Evolutionary conservation across 805 yeast genomes (phyloP), one percentile per base, ranked within the genome.

Genomic region (Blastobotrys peoriensis): DNA sequence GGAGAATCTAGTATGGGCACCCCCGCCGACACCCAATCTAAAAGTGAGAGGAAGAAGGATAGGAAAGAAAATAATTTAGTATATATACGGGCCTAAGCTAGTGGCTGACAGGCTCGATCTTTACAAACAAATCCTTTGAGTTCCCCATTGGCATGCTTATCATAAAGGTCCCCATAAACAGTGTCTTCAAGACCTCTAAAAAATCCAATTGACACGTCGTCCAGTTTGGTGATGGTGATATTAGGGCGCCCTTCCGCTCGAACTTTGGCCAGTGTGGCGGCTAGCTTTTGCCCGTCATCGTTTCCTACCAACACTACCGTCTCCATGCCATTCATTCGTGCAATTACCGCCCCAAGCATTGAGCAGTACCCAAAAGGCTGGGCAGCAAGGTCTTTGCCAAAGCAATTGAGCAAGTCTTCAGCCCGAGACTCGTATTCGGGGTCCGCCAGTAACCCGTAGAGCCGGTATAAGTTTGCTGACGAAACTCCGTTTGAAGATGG

Each of bases 1-100:
- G 89, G 89, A 74, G 73, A 46, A 65, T 74, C 33, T 62, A 48
- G n/a, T n/a, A 33, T 18, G 15, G 21, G 38, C 15, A n/a, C 21
- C n/a, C n/a, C n/a, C n/a, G n/a, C n/a, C n/a, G n/a, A n/a, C n/a
- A n/a, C n/a, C n/a, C n/a, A n/a, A n/a, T n/a, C n/a, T n/a, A n/a
- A n/a, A n/a, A n/a, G n/a, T n/a, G n/a, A n/a, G n/a, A n/a, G n/a
- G n/a, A n/a, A n/a, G n/a, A n/a, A n/a, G n/a, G n/a, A n/a, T n/a
- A n/a, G n/a, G n/a, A n/a, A n/a, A n/a, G n/a, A n/a, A n/a, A n/a
- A n/a, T n/a, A n/a, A n/a, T n/a, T n/a, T n/a, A n/a, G n/a, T n/a
- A n/a, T n/a, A n/a, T n/a, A n/a, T n/a, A n/a, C n/a, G n/a, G n/a
- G n/a, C n/a, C n/a, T n/a, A 8, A 41, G 15, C 28, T 9, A 43